Conservation (phyloP, 208 protist species). For the Dictyostelium gargantuum region DNA sequence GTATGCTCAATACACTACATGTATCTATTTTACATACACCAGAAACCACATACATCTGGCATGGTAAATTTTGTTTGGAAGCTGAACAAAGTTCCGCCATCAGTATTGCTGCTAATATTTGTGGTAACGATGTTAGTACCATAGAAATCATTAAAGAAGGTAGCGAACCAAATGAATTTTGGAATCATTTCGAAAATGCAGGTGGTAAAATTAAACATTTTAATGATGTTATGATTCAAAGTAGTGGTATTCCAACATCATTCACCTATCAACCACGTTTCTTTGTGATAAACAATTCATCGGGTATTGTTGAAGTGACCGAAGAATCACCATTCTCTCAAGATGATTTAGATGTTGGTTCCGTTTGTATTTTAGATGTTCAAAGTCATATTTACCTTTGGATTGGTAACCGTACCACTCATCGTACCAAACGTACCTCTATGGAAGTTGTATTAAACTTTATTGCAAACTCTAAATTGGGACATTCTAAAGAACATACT, state of each 20-base stretch:
- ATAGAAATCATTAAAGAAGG: conserved; percentile 1
- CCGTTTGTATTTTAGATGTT: conserved; percentile 18
- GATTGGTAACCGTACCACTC: conserved; percentile 23
- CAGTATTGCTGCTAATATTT: background rate
- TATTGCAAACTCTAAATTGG: conserved; percentile 22
- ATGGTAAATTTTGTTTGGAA: background rate
- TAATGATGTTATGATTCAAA: background rate
- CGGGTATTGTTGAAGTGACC: conserved; percentile 38
- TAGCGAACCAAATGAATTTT: conserved; percentile 21
- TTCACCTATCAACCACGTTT: background rate
- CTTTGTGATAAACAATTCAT: conserved; percentile 28
- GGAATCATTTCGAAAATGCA: background rate
- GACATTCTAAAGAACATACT: background rate
- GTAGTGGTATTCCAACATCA: background rate
- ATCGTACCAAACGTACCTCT: conserved; percentile 31
- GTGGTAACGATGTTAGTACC: too few relatives aligned
- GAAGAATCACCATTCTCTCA: conserved; percentile 60
- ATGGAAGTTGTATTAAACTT: conserved; percentile 60
- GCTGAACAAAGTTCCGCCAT: background rate
- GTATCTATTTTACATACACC: background rate
- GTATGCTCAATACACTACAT: background rate
- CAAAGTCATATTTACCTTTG: conserved; percentile 58
- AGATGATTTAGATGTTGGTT: conserved; percentile 57
- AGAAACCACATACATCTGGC: conserved; percentile 45
- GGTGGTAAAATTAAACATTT: background rate